Evolutionary conservation across 2,329 filamentous ascomycete genomes (phyloP), one percentile per base, ranked within the genome.

Genomic region (Fusarium sp.): DNA sequence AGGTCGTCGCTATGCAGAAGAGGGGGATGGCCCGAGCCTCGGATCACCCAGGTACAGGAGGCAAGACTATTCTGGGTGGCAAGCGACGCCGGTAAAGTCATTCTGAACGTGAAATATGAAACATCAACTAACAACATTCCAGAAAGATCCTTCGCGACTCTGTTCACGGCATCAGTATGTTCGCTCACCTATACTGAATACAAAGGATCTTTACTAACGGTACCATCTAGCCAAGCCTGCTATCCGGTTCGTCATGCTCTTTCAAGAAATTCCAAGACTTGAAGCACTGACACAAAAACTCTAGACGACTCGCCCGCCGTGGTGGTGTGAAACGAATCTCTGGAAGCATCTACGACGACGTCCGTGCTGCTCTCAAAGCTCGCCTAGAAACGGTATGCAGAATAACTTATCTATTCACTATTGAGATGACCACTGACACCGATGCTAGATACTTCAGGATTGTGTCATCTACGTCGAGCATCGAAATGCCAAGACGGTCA

Each of bases 311-410:
- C 0, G 92, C 92, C 2, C 87, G 92, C 8, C 88, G 92, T 8
- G 92, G 92, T 2, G 92, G 92, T 0, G 89, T 95, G 1, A 94
- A 94, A 75, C 83, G 92, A 0, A 93, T 94, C 10, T 90, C 89
- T 0, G 85, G 75, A 0, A 68, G 45, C 0, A 89, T 94, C 4
- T 94, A 94, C 72, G 82, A 88, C 0, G 89, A 92, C 0, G 77
- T 84, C 0, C 82, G 92, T 0, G 18, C 6, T 0, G 86, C 82
- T 0, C 53, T 94, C 2, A 86, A 83, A 23, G 63, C 71, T 0
- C 80, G 83, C 1, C 78, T 94, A 0, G 69, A 79, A 7, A 66
- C 68, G 30, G 88, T 89, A 80, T 34, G 79, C 47, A 20, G 10
- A 59, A 3, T 20, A 8, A 41, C 37, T 6, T 9, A 4, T 12